Conservation (phyloP, 2,329 filamentous ascomycete genomes). For the Pezicula neosporulosa region DNA sequence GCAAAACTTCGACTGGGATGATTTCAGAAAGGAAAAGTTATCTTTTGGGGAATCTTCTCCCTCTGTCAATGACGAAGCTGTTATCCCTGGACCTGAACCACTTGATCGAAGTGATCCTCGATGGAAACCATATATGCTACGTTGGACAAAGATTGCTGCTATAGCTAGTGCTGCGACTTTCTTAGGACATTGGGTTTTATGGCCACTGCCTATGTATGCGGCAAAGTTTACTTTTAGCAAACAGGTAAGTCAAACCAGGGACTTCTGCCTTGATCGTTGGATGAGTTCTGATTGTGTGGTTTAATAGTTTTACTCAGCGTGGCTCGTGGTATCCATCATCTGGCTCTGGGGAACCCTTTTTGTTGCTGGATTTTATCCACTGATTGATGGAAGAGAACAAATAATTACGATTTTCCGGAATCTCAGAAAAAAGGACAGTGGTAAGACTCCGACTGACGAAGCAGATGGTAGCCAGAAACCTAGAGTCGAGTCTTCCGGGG, state of each 20-base stretch:
- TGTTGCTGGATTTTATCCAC: constrained; percentile 44
- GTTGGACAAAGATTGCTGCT: constrained; percentile 42
- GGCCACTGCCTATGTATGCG: constrained; percentile 53
- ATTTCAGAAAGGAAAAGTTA: constrained; percentile 36
- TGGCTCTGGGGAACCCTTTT: constrained; percentile 51
- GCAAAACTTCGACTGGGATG: constrained; percentile 32
- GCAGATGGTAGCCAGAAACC: no score
- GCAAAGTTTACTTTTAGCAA: constrained; percentile 45
- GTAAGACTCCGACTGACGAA: no score
- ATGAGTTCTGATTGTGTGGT: neutral
- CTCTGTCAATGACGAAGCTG: neutral
- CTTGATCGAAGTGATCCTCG: constrained; percentile 25
- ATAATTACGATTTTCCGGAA: constrained; percentile 12
- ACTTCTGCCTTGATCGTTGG: neutral
- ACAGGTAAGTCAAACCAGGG: constrained; percentile 21
- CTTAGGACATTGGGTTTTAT: constrained; percentile 49
- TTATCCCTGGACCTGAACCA: constrained; percentile 1
- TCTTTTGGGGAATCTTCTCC: constrained; percentile 30
- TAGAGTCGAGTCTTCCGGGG: no score
- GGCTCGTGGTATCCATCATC: constrained; percentile 46
- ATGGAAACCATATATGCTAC: constrained; percentile 28
- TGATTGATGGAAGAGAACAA: constrained; percentile 41
- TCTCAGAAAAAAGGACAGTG: neutral
- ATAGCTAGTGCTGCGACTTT: constrained; percentile 47
- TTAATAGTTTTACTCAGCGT: constrained; percentile 42